These are phyloP conservation scores for Saccharum officinarum DNA, from an alignment of 176 grass and related monocot species.

Conservation along the genomic window DNA sequence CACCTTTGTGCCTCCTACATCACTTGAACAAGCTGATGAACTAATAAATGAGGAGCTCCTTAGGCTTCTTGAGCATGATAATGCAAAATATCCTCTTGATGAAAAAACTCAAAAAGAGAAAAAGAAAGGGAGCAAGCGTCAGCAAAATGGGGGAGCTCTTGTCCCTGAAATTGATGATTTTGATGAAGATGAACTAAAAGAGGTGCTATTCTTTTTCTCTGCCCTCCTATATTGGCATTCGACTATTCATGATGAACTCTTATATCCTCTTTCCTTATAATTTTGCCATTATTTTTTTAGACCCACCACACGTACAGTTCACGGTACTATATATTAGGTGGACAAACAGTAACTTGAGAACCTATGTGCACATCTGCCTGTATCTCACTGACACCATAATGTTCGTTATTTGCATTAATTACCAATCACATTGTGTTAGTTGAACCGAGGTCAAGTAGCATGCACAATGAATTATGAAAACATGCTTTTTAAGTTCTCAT, in stretches of 20 bases:
- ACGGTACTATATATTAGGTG: neutral
- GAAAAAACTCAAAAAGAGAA: slow-evolving; percentile 68
- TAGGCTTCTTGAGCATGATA: slow-evolving; percentile 78
- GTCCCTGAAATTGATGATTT: slow-evolving; percentile 89
- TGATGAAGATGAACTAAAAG: slow-evolving; percentile 64
- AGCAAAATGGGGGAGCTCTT: slow-evolving; percentile 36
- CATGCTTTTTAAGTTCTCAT: neutral
- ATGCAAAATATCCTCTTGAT: slow-evolving; percentile 87
- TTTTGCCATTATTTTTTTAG: neutral
- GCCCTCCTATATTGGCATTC: neutral
- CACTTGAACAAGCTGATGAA: slow-evolving; percentile 85
- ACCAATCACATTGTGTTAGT: neutral
- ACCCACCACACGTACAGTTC: neutral
- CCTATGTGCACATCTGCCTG: neutral
- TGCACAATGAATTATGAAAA: too few relatives aligned
- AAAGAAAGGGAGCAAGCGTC: slow-evolving; percentile 59
- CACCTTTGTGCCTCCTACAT: slow-evolving; percentile 82
- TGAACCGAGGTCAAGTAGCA: neutral
- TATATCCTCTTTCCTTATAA: neutral
- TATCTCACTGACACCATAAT: slow-evolving; percentile 10
- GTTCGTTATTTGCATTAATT: neutral
- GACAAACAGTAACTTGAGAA: slow-evolving; percentile 16
- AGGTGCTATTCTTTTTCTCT: slow-evolving; percentile 41
- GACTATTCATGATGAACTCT: neutral
- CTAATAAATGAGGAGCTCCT: slow-evolving; percentile 77